Conservation (phyloP, 2,329 filamentous ascomycete genomes). For the Apiospora kogelbergensis region DNA sequence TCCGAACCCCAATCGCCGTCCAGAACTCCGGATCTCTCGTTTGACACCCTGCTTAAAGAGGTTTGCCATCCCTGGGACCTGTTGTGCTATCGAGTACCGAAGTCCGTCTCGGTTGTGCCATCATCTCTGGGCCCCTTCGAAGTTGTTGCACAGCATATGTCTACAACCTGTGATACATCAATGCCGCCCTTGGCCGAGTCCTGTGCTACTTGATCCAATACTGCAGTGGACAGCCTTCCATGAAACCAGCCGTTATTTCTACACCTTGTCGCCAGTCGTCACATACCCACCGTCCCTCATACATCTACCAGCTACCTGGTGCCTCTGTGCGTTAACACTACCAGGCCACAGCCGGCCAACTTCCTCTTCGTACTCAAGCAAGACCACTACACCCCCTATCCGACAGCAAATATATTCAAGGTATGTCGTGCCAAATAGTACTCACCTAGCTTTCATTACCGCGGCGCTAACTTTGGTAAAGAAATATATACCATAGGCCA, state of each 20-base stretch:
- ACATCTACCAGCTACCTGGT: not conserved
- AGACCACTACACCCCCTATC: not conserved
- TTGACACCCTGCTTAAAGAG: not conserved
- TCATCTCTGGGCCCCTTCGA: conserved; percentile 16
- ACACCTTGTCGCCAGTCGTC: conserved; percentile 16
- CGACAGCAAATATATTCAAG: not conserved
- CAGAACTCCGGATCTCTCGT: not conserved
- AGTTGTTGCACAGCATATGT: conserved; percentile 22
- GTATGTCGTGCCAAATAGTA: not conserved
- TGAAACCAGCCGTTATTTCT: not conserved
- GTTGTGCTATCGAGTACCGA: conserved; percentile 14
- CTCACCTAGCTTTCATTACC: not conserved
- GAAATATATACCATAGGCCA: not conserved
- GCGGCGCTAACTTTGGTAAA: not conserved
- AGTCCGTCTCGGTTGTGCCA: conserved; percentile 3
- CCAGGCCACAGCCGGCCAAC: not conserved
- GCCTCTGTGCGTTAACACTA: not conserved
- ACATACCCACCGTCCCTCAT: conserved; percentile 7
- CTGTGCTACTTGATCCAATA: conserved; percentile 12
- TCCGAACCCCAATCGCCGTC: not conserved
- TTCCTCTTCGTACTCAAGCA: not conserved
- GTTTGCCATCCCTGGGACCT: conserved; percentile 6
- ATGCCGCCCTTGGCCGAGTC: conserved; percentile 13
- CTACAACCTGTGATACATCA: conserved; percentile 20
- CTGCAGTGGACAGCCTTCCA: not conserved